Conservation (phyloP, 495 filamentous ascomycete species). For the Podospora tetraspora region DNA sequence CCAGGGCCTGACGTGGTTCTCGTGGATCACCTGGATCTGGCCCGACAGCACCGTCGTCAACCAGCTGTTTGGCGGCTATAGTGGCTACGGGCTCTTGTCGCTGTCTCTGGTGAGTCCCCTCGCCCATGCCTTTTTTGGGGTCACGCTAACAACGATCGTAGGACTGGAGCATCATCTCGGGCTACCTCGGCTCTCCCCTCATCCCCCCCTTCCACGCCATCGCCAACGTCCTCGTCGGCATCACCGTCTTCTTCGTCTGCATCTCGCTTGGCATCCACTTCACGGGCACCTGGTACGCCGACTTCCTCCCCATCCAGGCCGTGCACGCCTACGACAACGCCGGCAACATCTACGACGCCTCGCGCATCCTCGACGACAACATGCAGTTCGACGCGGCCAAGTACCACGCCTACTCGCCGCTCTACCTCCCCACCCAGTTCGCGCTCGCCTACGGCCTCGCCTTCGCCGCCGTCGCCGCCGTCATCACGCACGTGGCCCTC, state of each 20-base stretch:
- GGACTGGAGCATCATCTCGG: slow-evolving; percentile 63
- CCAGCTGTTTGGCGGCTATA: slow-evolving; percentile 61
- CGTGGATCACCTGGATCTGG: slow-evolving; percentile 57
- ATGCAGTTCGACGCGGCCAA: slow-evolving; percentile 47
- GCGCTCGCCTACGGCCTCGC: slow-evolving; percentile 60
- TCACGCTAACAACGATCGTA: slow-evolving; percentile 5
- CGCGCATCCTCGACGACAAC: slow-evolving; percentile 43
- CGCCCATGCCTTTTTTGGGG: neutral
- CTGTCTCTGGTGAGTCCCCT: slow-evolving; percentile 40
- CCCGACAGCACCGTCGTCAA: slow-evolving; percentile 62
- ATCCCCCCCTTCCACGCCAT: slow-evolving; percentile 65
- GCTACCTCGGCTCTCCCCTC: slow-evolving; percentile 60
- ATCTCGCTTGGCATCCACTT: slow-evolving; percentile 55
- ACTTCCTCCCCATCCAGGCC: slow-evolving; percentile 52
- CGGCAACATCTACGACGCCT: slow-evolving; percentile 52
- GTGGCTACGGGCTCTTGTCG: slow-evolving; percentile 55
- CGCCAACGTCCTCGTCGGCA: slow-evolving; percentile 52
- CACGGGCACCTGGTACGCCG: slow-evolving; percentile 58
- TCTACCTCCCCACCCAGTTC: slow-evolving; percentile 59
- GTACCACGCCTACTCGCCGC: slow-evolving; percentile 55
- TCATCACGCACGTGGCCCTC: slow-evolving; percentile 57
- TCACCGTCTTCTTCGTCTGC: slow-evolving; percentile 50
- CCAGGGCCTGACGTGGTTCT: slow-evolving; percentile 54
- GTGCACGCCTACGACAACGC: slow-evolving; percentile 57
- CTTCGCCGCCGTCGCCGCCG: slow-evolving; percentile 62